phyloP scores from a whole-genome alignment of 1,284 basidiomycete species.

The Heliocybe sulcata region DNA sequence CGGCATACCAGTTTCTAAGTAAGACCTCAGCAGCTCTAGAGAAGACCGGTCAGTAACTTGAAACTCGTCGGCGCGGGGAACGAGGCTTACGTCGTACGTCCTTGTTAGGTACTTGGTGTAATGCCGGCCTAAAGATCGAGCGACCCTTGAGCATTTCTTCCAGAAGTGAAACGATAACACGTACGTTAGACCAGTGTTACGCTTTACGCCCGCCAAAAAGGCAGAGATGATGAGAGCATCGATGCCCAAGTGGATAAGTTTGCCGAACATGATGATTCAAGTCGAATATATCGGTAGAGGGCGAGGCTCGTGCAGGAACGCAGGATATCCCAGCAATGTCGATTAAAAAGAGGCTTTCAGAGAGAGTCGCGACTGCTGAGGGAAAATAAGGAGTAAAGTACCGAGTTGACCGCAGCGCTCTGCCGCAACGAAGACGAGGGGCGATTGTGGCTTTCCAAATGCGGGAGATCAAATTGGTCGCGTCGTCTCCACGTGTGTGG shows the following conservation, averaged over 20 bases:
- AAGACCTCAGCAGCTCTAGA: slow-evolving; percentile 62
- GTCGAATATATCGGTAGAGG: too few relatives aligned
- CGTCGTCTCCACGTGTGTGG: too few relatives aligned
- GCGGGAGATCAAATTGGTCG: too few relatives aligned
- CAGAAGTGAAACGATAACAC: slow-evolving; percentile 19
- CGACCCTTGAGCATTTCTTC: neutral
- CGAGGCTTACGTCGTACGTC: slow-evolving; percentile 64
- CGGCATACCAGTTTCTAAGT: slow-evolving; percentile 67
- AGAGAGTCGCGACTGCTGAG: too few relatives aligned
- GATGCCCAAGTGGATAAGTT: slow-evolving; percentile 63
- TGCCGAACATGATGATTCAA: slow-evolving; percentile 44
- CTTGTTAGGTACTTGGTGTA: slow-evolving; percentile 73
- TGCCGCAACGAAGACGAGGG: too few relatives aligned
- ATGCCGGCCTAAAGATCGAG: slow-evolving; percentile 42
- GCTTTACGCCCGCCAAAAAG: slow-evolving; percentile 72
- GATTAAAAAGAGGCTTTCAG: too few relatives aligned
- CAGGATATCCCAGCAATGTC: neutral
- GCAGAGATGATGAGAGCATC: slow-evolving; percentile 75
- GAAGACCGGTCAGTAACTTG: slow-evolving; percentile 6
- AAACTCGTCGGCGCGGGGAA: neutral
- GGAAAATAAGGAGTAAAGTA: too few relatives aligned
- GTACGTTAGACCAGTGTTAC: slow-evolving; percentile 77
- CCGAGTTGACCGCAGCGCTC: too few relatives aligned
- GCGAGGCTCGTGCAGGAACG: too few relatives aligned
- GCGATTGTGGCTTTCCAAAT: too few relatives aligned